Percentiles rank a stretch among this genome's conserved stretches.
Conservation (phyloP, 1,284 basidiomycete species). For the Fomitopsis palustris region DNA sequence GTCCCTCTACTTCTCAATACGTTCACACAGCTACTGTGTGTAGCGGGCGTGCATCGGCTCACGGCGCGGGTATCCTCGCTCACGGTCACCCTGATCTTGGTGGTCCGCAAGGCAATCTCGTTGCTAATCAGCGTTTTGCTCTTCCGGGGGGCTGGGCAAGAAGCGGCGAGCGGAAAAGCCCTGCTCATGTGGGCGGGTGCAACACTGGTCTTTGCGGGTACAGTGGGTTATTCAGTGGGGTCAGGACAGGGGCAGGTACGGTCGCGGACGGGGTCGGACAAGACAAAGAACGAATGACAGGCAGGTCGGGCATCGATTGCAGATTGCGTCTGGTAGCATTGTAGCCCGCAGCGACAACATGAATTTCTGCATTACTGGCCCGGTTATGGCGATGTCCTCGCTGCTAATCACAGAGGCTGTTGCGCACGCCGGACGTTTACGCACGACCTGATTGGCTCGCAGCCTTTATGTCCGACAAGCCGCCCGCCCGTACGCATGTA, state of each 20-base stretch:
- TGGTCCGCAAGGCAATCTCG: conserved; percentile 86
- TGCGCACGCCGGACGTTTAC: too few species aligned
- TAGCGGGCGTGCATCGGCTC: conserved; percentile 87
- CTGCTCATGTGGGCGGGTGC: conserved; percentile 67
- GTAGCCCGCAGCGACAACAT: neutral
- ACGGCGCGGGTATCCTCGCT: conserved; percentile 77
- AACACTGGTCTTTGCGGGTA: conserved; percentile 66
- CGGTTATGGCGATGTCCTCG: neutral
- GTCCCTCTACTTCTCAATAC: conserved; percentile 76
- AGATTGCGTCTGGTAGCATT: neutral
- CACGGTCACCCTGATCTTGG: conserved; percentile 85
- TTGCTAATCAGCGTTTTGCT: conserved; percentile 71
- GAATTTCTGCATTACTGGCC: neutral
- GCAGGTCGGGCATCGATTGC: neutral
- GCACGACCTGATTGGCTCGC: too few species aligned
- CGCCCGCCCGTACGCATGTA: neutral
- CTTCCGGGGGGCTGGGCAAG: conserved; percentile 30
- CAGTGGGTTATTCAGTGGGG: conserved; percentile 60
- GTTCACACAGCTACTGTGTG: conserved; percentile 83
- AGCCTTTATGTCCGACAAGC: too few species aligned
- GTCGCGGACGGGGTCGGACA: conserved; percentile 3
- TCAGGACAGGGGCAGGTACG: neutral
- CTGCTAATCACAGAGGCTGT: neutral
- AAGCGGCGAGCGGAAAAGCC: conserved; percentile 27
- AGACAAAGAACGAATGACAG: conserved; percentile 16